Conservation (phyloP, 805 yeast species). For the Wickerhamomyces silvicola region DNA sequence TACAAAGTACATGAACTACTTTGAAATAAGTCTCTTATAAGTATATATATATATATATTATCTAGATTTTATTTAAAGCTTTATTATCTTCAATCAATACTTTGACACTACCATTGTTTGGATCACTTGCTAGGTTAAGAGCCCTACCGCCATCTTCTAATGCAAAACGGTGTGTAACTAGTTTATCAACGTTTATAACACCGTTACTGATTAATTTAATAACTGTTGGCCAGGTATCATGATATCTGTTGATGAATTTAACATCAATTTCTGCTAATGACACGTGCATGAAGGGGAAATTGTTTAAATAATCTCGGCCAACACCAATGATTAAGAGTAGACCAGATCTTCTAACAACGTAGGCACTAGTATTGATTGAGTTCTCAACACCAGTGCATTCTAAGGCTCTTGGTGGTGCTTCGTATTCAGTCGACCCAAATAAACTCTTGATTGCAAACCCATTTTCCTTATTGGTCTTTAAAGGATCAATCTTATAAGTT, state of each 20-base stretch:
- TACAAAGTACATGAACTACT: no score
- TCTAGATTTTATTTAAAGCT: no score
- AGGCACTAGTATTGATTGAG: slow-evolving; percentile 39
- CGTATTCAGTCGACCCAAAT: slow-evolving; percentile 30
- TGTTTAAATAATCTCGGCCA: slow-evolving; percentile 36
- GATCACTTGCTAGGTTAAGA: slow-evolving; percentile 28
- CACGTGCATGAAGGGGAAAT: slow-evolving; percentile 45
- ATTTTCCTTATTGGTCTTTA: slow-evolving; percentile 34
- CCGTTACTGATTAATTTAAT: slow-evolving; percentile 44
- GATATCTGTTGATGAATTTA: slow-evolving; percentile 43
- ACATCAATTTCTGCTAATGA: slow-evolving; percentile 43
- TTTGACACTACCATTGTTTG: slow-evolving; percentile 39
- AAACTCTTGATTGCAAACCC: slow-evolving; percentile 31
- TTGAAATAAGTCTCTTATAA: no score
- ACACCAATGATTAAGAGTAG: slow-evolving; percentile 41
- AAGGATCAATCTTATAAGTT: slow-evolving; percentile 36
- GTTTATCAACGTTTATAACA: slow-evolving; percentile 33
- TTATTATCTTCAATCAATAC: slow-evolving; percentile 37
- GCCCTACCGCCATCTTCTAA: slow-evolving; percentile 43
- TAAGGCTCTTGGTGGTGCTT: slow-evolving; percentile 33
- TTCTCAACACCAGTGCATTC: slow-evolving; percentile 50
- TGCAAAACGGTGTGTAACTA: slow-evolving; percentile 42
- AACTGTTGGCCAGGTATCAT: slow-evolving; percentile 52
- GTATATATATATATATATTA: no score
- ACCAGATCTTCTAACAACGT: slow-evolving; percentile 42